Evolutionary conservation across 441 rosid species (phyloP).

Genomic region (Corymbia citriodora): DNA sequence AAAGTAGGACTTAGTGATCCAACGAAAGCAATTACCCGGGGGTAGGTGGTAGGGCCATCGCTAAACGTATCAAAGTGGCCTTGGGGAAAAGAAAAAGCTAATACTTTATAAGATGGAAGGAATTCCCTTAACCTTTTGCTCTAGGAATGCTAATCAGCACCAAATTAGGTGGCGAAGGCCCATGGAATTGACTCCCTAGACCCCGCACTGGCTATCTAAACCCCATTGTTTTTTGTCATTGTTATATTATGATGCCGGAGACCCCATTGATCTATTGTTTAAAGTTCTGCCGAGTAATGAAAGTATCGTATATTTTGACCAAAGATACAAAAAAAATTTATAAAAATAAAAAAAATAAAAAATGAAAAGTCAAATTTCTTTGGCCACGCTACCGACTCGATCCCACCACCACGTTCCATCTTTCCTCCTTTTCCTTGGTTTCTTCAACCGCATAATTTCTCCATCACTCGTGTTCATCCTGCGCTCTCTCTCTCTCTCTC

Average conservation of each 20-base stretch:
- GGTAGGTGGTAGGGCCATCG: too few species aligned
- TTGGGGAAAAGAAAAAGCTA: too few species aligned
- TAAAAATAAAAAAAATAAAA: too few species aligned
- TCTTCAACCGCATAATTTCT: background rate
- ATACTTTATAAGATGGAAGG: too few species aligned
- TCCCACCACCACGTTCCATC: background rate
- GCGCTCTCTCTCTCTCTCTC: background rate
- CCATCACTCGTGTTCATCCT: background rate
- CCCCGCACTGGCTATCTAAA: background rate
- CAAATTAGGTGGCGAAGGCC: background rate
- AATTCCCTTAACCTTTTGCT: too few species aligned
- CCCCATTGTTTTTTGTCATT: background rate
- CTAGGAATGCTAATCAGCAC: too few species aligned
- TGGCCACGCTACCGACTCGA: background rate
- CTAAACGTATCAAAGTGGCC: too few species aligned
- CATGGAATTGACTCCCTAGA: background rate
- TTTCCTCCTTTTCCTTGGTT: background rate
- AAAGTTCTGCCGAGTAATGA: background rate
- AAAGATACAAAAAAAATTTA: too few species aligned
- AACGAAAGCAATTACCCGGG: too few species aligned
- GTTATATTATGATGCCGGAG: background rate
- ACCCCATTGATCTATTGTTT: too few species aligned
- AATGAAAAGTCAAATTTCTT: background rate
- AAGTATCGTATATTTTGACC: background rate
- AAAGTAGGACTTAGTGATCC: too few species aligned